Evolutionary conservation across 1,139 yeast genomes (phyloP), one percentile per base, ranked within the genome.

Genomic region (Geotrichum australiense): DNA sequence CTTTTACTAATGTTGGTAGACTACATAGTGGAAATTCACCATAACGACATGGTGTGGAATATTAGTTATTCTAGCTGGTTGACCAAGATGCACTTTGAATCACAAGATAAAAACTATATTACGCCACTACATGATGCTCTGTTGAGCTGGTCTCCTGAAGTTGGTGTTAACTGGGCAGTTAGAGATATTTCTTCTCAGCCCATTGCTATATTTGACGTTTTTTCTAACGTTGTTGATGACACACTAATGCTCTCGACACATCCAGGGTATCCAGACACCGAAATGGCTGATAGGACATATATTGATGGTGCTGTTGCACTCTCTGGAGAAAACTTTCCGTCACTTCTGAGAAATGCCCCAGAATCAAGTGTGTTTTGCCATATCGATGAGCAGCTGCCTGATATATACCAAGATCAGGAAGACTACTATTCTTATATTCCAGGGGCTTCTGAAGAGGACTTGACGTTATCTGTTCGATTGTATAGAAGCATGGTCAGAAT

Each of bases 21-120:
- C 4, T 80, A 76, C 55, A 74, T 73, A 41, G 63, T 80, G 20
- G 70, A 73, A 5, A 78, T 80, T 15, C 76, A 77, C 58, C 76
- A 73, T 53, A 72, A 79, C 37, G 78, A 77, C 42, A 66, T 79
- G 2, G 70, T 76, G 2, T 89, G 96, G 94, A 84, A 86, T 56
- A 86, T 91, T 11, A 80, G 91, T 0, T 87, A 83, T 57, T 71
- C 94, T 2, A 75, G 80, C 42, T 91, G 96, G 96, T 94, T 94
- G 5, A n/a, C n/a, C n/a, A n/a, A n/a, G n/a, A n/a, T n/a, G n/a
- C n/a, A n/a, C n/a, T n/a, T n/a, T n/a, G n/a, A n/a, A n/a, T n/a
- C n/a, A n/a, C 56, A 71, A 14, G 96, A 87, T 58, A 78, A 80
- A 32, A 63, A 85, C 3, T 82, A 83, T 53, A 78, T 91, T 50